Base-by-base conservation (phyloP, 345 rosid species). In the Chamaenerion angustifolium region DNA sequence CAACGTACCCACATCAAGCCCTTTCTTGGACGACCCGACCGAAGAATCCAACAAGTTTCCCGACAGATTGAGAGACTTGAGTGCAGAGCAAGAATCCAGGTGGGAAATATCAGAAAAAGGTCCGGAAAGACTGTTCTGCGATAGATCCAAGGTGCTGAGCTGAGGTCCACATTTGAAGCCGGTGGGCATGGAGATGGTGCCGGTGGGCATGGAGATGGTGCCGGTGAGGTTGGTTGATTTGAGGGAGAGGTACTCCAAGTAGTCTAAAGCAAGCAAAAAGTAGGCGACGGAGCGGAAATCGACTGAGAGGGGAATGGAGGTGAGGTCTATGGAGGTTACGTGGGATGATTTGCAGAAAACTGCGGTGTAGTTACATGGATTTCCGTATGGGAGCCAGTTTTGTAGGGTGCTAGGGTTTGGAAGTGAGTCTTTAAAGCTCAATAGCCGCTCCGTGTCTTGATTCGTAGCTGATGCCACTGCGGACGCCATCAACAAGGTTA, bases 321-420 rank as follows among this genome's bases (percentile, higher is more conserved):
- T 64, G 49, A 90, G 81, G 68, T 79, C 73, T 49, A 90, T 65
- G 48, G 83, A 75, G 51, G 82, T 55, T 42, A 90, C 82, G 51
- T 63, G 72, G 35, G 70, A 59, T 60, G 59, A 72, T 55, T 56
- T 77, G 66, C 98, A 90, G 21, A 71, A 49, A 16, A 86, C 82
- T 42, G 94, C 96, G 10, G 56, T 2, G 73, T 79, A 90, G 43
- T 46, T 48, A 69, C 98, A 90, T 0, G 92, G 94, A 76, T 69
- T 63, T 23, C 62, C 78, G 67, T 56, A 63, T 4, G 74, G 56
- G 31, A 74, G 57, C 98, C 98, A 90, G 59, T 57, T 57, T 25
- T 59, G 64, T 45, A 92, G 93, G 15, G 68, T 37, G 16, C 62
- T 35, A n/a, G 76, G 74, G 77, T 78, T 66, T 0, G 62, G 40